phyloP scores from a whole-genome alignment of 257 asterid genomes.

The Phtheirospermum japonicum region DNA sequence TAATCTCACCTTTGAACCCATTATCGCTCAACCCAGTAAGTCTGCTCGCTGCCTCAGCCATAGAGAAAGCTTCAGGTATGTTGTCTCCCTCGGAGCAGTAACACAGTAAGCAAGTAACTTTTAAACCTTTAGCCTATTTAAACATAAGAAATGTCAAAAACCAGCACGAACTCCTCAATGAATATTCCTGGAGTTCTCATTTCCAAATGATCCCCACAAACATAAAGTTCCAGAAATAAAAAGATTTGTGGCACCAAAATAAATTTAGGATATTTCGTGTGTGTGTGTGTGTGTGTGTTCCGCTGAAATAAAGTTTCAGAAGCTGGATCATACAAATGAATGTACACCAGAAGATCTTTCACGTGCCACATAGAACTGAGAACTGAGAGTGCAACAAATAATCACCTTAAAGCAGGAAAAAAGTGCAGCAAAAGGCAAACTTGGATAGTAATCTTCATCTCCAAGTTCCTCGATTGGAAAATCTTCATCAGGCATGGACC shows the following conservation, averaged over 20 bases:
- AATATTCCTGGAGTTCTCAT: not conserved
- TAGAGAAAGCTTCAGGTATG: conserved; percentile 77
- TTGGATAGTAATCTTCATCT: conserved; percentile 86
- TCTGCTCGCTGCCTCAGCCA: conserved; percentile 80
- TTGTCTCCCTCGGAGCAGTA: conserved; percentile 99
- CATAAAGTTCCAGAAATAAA: no score
- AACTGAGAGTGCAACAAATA: not conserved
- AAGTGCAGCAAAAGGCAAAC: conserved; percentile 93
- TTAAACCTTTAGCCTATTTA: conserved; percentile 78
- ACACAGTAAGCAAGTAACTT: conserved; percentile 84
- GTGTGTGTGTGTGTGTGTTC: no score
- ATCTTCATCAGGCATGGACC: conserved; percentile 48
- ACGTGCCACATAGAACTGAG: conserved; percentile 5
- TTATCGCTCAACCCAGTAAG: conserved; percentile 46
- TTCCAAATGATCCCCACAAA: no score
- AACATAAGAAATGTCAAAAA: conserved; percentile 1
- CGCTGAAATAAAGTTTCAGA: conserved; percentile 10
- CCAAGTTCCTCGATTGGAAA: conserved; percentile 64
- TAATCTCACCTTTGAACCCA: conserved; percentile 49
- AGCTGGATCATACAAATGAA: conserved; percentile 3
- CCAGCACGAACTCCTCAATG: not conserved
- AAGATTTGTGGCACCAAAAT: no score
- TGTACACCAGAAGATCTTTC: conserved; percentile 13
- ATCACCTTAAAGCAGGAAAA: conserved; percentile 89
- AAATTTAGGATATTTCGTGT: no score